Evolutionary conservation across 805 yeast species (phyloP).

Genomic region (Millerago galiae): DNA sequence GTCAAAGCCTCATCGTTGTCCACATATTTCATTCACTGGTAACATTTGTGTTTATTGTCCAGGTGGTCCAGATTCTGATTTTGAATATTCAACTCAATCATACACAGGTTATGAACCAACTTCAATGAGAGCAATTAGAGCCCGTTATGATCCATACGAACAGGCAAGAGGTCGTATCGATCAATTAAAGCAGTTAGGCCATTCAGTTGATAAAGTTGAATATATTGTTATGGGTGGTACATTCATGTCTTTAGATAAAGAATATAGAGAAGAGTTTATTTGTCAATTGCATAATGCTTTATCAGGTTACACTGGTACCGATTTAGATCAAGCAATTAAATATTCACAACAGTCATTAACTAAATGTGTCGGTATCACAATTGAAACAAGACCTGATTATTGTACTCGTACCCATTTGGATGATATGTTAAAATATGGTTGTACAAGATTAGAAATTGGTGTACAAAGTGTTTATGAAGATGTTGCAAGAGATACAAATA

Average conservation of each 20-base stretch:
- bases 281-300: conserved; percentile 90
- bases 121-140: conserved; percentile 98
- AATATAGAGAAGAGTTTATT: conserved; percentile 85
- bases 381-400: conserved; percentile 97
- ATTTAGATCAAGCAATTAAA: conserved; percentile 83
- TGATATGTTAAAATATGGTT: conserved; percentile 94
- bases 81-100: conserved; percentile 96
- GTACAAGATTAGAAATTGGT: conserved; percentile 94
- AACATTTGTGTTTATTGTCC: conserved; percentile 98
- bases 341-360: conserved; percentile 92
- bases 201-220: conserved; percentile 94
- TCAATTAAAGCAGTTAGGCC: conserved; percentile 91
- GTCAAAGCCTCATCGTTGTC: conserved; percentile 99
- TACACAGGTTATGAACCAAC: conserved; percentile 99
- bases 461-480: conserved; percentile 97
- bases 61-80: conserved; percentile 98
- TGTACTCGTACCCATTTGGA: conserved; percentile 93
- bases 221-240: conserved; percentile 99
- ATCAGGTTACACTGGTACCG: conserved; percentile 83
- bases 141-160: conserved; percentile 96
- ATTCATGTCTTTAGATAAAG: conserved; percentile 88
- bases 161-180: conserved; percentile 98
- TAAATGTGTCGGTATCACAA: conserved; percentile 97
- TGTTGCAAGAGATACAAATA: conserved; percentile 95
- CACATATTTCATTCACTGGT: conserved; percentile 98